Evolutionary conservation across 2,329 filamentous ascomycete species (phyloP).

Genomic region (Claviceps paspali): DNA sequence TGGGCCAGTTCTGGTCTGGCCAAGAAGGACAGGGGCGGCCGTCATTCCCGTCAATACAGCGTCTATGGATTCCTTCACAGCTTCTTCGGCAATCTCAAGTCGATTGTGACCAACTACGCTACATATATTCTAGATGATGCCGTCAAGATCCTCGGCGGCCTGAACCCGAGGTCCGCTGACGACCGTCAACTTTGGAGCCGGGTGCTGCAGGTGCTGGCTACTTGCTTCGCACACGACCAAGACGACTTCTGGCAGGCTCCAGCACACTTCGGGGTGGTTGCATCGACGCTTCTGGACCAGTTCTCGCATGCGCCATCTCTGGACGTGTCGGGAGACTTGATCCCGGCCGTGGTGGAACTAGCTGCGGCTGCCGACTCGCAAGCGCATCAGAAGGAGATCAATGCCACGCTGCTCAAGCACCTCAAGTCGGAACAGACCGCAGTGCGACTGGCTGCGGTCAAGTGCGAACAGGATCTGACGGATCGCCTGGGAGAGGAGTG

Average conservation of each 20-base stretch:
- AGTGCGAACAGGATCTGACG: constrained; percentile 66
- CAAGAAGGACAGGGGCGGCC: constrained; percentile 44
- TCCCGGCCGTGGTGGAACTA: constrained; percentile 66
- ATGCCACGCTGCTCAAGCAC: constrained; percentile 59
- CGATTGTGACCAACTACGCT: constrained; percentile 85
- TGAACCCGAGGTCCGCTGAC: constrained; percentile 31
- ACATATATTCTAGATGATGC: constrained; percentile 69
- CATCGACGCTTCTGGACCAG: constrained; percentile 53
- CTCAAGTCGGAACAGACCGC: constrained; percentile 57
- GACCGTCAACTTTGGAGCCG: constrained; percentile 49
- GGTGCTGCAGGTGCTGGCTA: constrained; percentile 55
- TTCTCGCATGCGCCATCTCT: constrained; percentile 33
- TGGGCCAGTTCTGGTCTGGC: constrained; percentile 52
- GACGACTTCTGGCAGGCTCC: constrained; percentile 95
- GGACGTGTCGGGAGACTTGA: constrained; percentile 36
- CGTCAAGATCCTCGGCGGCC: constrained; percentile 41
- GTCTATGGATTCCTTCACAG: constrained; percentile 66
- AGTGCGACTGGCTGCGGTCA: constrained; percentile 68
- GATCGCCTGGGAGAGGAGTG: constrained; percentile 81
- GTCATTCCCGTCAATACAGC: constrained; percentile 50
- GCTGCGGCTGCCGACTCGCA: constrained; percentile 68
- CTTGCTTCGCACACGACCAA: constrained; percentile 76
- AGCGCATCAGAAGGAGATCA: constrained; percentile 83
- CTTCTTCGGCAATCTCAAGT: constrained; percentile 79
- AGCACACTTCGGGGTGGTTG: constrained; percentile 64